Conservation (phyloP, 306 rosid species). For the Notholithocarpus densiflorus region DNA sequence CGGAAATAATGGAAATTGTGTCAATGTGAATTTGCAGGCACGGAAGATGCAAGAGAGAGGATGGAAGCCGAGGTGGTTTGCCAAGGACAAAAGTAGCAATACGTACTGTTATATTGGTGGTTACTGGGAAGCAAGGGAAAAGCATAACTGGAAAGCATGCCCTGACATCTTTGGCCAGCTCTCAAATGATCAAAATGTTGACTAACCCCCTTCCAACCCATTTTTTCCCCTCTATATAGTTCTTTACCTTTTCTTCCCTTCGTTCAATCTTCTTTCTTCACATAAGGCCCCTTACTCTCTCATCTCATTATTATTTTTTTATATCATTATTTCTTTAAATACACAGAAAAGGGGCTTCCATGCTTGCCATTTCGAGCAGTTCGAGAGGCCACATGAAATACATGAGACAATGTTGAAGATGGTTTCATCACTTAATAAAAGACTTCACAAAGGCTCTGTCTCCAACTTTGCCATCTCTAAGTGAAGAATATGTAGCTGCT, state of each 20-base stretch:
- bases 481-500: not conserved
- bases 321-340: not conserved
- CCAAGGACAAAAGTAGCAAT: conserved; percentile 55
- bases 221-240: not conserved
- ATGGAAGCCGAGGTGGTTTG: conserved; percentile 96
- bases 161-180: conserved; percentile 75
- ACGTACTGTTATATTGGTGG: conserved; percentile 71
- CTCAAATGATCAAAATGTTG: conserved; percentile 32
- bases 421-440: not conserved
- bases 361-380: not conserved
- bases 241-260: not conserved
- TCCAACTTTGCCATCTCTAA: not conserved
- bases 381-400: not conserved
- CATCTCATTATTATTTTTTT: not conserved
- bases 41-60: conserved; percentile 84
- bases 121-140: conserved; percentile 88
- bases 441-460: not conserved
- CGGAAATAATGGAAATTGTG: not conserved
- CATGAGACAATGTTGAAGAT: not conserved
- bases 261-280: not conserved
- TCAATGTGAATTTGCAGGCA: conserved; percentile 48
- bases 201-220: not conserved
- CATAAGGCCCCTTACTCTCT: not conserved
- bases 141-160: conserved; percentile 68
- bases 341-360: not conserved